Conservation (phyloP, 108 stramenopile genomes). For the Cyclostephanos tholiformis region DNA sequence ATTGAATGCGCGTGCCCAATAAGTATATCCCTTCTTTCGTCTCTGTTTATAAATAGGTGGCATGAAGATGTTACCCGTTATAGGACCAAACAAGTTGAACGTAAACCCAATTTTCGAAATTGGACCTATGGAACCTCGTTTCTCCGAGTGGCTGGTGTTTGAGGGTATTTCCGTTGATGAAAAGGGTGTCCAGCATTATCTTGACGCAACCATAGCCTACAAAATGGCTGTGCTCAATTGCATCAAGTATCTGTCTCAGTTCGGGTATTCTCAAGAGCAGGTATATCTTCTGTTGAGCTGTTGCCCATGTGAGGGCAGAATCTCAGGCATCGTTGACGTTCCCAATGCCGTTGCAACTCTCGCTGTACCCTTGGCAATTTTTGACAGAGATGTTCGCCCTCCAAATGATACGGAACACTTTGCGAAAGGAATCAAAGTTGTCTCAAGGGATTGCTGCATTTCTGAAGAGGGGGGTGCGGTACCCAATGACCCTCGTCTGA, state of each 20-base stretch:
- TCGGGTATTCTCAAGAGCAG: slow-evolving; percentile 72
- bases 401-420: slow-evolving; percentile 51
- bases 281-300: slow-evolving; percentile 62
- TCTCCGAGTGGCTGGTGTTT: slow-evolving; percentile 68
- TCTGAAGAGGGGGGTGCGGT: slow-evolving; percentile 64
- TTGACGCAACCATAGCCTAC: slow-evolving; percentile 75
- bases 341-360: slow-evolving; percentile 66
- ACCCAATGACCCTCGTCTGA: slow-evolving; percentile 56
- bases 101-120: slow-evolving; percentile 77
- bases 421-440: slow-evolving; percentile 51
- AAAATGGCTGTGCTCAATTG: slow-evolving; percentile 69
- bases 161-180: slow-evolving; percentile 75
- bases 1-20: not conserved
- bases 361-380: slow-evolving; percentile 68
- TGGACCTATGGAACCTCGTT: slow-evolving; percentile 75
- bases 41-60: not conserved
- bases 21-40: not conserved
- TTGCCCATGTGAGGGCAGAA: slow-evolving; percentile 68
- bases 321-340: slow-evolving; percentile 71
- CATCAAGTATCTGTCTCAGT: slow-evolving; percentile 69
- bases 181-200: slow-evolving; percentile 63
- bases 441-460: slow-evolving; percentile 55
- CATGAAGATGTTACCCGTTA: slow-evolving; percentile 61
- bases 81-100: slow-evolving; percentile 55
- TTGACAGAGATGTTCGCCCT: slow-evolving; percentile 65